A percentile compares a stretch with the other conserved stretches of the same genome.
Conservation (phyloP, 2,329 filamentous ascomycete species). For the Aureobasidium sp. region DNA sequence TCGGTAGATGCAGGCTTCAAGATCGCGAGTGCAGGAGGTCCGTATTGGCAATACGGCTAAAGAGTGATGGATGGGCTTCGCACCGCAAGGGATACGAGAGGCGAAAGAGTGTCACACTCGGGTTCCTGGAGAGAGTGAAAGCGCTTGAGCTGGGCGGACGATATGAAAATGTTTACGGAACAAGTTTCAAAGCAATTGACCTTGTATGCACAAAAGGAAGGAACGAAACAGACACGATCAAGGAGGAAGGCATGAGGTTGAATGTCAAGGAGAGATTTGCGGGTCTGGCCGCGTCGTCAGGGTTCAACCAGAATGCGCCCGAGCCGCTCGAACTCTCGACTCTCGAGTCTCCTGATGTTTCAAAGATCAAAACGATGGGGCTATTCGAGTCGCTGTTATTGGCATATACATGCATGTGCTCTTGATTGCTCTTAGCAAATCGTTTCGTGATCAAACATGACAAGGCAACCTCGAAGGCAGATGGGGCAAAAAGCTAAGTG, state of each 20-base stretch:
- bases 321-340: background rate
- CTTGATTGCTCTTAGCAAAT: background rate
- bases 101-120: background rate
- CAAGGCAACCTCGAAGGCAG: background rate
- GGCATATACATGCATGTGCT: background rate
- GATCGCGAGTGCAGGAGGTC: background rate
- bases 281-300: conserved; percentile 9
- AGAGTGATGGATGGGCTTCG: background rate
- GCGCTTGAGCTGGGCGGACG: background rate
- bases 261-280: conserved; percentile 2
- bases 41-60: background rate
- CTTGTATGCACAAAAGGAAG: background rate
- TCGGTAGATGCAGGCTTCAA: background rate
- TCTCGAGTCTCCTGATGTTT: conserved; percentile 5
- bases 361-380: background rate
- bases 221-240: background rate
- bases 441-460: background rate
- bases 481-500: background rate
- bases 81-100: background rate
- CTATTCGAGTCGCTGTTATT: background rate
- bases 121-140: background rate
- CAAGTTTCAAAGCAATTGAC: background rate
- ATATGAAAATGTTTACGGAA: fast-evolving
- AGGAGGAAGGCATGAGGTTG: conserved; percentile 2
- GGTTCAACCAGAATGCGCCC: conserved; percentile 6